A percentile compares a stretch with the other conserved stretches of the same genome.
Conservation (phyloP, 495 filamentous ascomycete genomes). For the Aspergillus homomorphus region DNA sequence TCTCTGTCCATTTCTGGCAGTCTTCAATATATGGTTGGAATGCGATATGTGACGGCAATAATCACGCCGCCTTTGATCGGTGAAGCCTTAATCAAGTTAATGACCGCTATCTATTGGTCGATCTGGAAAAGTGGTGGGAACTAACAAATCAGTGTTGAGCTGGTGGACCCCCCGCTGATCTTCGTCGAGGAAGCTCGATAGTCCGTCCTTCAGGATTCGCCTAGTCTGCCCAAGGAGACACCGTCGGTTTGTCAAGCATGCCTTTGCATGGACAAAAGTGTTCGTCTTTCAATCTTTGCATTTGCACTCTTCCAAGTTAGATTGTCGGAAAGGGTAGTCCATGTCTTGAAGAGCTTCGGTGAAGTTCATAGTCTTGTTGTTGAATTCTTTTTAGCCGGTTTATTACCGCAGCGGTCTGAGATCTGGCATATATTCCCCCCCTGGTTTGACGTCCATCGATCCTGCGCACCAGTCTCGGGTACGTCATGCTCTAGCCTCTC, state of each 20-base stretch:
- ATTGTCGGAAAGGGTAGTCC: not conserved
- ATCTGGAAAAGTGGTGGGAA: conserved; percentile 10
- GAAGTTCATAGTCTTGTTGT: too few species aligned
- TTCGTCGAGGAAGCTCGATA: conserved; percentile 12
- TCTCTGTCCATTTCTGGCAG: too few species aligned
- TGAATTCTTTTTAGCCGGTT: not conserved
- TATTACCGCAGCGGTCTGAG: not conserved
- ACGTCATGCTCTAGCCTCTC: conserved; percentile 10
- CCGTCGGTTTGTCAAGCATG: not conserved
- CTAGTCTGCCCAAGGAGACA: not conserved
- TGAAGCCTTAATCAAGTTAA: conserved; percentile 1
- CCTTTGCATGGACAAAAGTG: too few species aligned
- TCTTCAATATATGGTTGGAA: too few species aligned
- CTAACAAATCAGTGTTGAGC: conserved; percentile 6
- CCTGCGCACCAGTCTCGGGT: conserved; percentile 9
- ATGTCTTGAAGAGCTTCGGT: not conserved
- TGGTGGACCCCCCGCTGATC: conserved; percentile 11
- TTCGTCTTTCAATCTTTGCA: not conserved
- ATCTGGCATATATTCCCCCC: not conserved
- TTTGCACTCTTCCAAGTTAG: not conserved
- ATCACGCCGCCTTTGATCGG: too few species aligned
- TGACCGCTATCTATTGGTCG: conserved; percentile 3
- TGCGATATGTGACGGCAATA: too few species aligned
- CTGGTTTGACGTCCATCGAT: not conserved
- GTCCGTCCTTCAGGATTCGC: conserved; percentile 8